phyloP scores from a whole-genome alignment of 1,139 yeast species.

The Kodamaea fungicola region DNA sequence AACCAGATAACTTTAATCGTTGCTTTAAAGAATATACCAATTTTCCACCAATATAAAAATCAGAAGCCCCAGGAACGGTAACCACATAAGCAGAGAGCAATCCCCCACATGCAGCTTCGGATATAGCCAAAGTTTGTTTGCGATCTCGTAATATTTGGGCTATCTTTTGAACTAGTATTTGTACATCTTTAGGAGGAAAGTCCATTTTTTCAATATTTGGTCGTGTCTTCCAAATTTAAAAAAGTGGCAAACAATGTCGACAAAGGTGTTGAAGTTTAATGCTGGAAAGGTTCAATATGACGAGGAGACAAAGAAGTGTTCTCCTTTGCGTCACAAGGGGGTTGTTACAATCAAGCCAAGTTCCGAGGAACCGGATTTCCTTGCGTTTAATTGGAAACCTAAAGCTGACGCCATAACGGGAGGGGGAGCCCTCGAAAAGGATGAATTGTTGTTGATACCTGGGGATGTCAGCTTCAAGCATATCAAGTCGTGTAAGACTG shows the following conservation, averaged over 20 bases:
- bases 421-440: conserved; percentile 42
- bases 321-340: conserved; percentile 78
- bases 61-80: conserved; percentile 80
- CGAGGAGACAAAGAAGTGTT: conserved; percentile 65
- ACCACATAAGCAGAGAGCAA: conserved; percentile 75
- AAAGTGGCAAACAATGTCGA: conserved; percentile 12
- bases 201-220: conserved; percentile 22
- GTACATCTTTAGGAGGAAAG: conserved; percentile 62
- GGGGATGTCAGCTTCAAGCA: conserved; percentile 89
- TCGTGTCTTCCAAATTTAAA: conserved; percentile 2
- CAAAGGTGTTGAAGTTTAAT: conserved; percentile 51
- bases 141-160: conserved; percentile 51
- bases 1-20: conserved; percentile 70
- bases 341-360: conserved; percentile 61
- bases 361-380: conserved; percentile 49
- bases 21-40: conserved; percentile 74
- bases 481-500: conserved; percentile 70
- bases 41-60: conserved; percentile 81
- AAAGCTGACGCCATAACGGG: conserved; percentile 24
- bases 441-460: conserved; percentile 79
- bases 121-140: conserved; percentile 66
- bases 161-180: conserved; percentile 50
- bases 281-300: conserved; percentile 84
- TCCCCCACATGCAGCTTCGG: conserved; percentile 92
- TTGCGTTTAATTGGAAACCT: conserved; percentile 43